These are phyloP conservation scores for Stentor roeselii DNA, from an alignment of 73 alveolate genomes.

Conservation along the genomic window DNA sequence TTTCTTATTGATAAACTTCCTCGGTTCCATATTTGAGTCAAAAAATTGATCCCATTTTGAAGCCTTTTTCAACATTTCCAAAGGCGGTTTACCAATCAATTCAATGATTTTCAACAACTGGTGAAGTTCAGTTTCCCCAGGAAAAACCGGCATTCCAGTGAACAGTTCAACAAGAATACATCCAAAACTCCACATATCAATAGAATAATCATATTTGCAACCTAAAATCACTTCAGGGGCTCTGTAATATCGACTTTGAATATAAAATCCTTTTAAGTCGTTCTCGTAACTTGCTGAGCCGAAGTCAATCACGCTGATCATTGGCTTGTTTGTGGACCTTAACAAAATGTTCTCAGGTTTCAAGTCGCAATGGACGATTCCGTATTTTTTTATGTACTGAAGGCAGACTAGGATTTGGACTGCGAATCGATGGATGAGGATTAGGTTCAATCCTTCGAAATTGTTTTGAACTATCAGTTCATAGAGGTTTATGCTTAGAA, in stretches of 20 bases:
- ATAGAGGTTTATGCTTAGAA: not conserved
- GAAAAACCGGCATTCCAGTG: conserved; percentile 1
- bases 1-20: too few relatives aligned
- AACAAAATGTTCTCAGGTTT: not conserved
- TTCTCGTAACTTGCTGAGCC: not conserved
- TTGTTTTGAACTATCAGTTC: not conserved
- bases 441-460: not conserved
- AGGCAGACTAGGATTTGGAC: not conserved
- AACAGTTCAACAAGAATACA: not conserved
- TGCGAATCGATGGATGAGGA: not conserved
- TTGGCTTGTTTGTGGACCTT: not conserved
- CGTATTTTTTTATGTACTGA: not conserved
- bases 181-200: conserved; percentile 73
- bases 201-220: conserved; percentile 50
- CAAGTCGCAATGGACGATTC: conserved; percentile 2
- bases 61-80: too few relatives aligned
- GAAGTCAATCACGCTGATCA: not conserved
- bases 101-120: not conserved
- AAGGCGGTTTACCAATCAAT: too few relatives aligned
- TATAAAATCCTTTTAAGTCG: not conserved
- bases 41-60: too few relatives aligned
- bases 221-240: too few relatives aligned
- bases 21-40: too few relatives aligned
- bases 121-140: not conserved
- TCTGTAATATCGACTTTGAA: too few relatives aligned